Evolutionary conservation across 352 stramenopile species (phyloP).

Genomic region (Thraustotheca clavata): DNA sequence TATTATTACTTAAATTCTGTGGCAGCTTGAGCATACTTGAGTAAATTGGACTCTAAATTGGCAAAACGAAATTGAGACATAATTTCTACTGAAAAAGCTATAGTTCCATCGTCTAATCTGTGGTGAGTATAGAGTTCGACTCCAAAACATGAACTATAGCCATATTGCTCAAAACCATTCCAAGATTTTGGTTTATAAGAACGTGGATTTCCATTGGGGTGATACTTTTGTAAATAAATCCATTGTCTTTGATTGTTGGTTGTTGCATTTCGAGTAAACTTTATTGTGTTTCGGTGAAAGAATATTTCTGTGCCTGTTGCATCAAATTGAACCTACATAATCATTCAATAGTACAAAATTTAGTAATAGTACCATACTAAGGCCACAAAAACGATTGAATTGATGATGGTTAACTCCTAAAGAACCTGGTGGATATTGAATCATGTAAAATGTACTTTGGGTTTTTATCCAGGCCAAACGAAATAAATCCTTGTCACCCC

Average conservation of each 20-base stretch:
- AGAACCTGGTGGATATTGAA: constrained; percentile 47
- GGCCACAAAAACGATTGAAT: constrained; percentile 58
- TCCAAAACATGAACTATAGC: neutral
- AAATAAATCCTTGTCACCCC: constrained; percentile 70
- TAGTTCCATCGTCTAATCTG: neutral
- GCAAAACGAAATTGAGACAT: too few species aligned
- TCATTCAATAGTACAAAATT: neutral
- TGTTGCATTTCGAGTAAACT: constrained; percentile 44
- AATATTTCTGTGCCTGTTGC: constrained; percentile 61
- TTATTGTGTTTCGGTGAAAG: constrained; percentile 71
- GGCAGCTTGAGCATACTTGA: too few species aligned
- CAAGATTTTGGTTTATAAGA: neutral
- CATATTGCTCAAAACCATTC: neutral
- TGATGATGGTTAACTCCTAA: constrained; percentile 40
- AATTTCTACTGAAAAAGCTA: too few species aligned
- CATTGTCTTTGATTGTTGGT: constrained; percentile 34
- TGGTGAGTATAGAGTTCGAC: neutral
- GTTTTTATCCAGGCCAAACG: constrained; percentile 73
- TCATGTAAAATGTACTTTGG: constrained; percentile 52
- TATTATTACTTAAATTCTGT: too few species aligned
- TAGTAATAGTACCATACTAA: constrained; percentile 50
- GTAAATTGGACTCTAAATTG: too few species aligned
- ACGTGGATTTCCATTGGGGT: neutral
- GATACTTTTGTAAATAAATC: constrained; percentile 13
- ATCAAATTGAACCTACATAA: constrained; percentile 38